Evolutionary conservation across 208 protist genomes (phyloP).

Genomic region (Wallacemonas sp.): DNA sequence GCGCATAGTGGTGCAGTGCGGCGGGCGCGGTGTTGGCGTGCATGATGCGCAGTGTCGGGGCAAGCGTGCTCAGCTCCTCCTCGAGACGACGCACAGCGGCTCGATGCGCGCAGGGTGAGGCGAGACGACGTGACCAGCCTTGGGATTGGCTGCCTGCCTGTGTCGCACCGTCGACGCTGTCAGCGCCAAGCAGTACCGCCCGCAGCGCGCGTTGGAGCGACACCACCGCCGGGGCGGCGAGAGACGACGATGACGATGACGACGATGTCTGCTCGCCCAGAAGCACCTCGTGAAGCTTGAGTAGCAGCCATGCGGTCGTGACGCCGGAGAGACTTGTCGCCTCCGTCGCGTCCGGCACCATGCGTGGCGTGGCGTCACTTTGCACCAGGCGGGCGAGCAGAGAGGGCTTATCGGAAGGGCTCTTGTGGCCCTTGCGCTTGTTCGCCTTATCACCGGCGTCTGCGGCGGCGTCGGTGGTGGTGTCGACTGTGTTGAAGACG

Average conservation of each 20-base stretch:
- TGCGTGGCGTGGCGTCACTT: too few species aligned
- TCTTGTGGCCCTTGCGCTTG: background rate
- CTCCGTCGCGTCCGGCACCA: too few species aligned
- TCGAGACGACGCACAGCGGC: slow-evolving; percentile 14
- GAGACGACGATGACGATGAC: background rate
- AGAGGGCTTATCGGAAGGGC: too few species aligned
- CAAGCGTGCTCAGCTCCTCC: slow-evolving; percentile 14
- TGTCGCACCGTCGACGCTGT: too few species aligned
- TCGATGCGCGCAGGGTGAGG: background rate
- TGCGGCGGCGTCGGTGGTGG: background rate
- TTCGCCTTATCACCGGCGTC: too few species aligned
- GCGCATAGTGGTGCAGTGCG: slow-evolving; percentile 21
- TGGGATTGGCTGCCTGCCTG: background rate
- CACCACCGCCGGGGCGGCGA: background rate
- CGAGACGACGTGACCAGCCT: slow-evolving; percentile 2
- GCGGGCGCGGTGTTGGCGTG: slow-evolving; percentile 1
- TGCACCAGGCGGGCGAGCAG: background rate
- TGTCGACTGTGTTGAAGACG: background rate
- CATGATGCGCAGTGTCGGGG: slow-evolving; percentile 15
- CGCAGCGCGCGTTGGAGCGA: background rate
- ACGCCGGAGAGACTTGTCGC: background rate
- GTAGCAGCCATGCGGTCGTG: slow-evolving; percentile 2
- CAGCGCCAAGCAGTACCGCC: background rate
- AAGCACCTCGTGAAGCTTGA: background rate
- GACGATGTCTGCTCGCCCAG: too few species aligned